phyloP scores from a whole-genome alignment of 1,139 yeast genomes.

The Protomyces macrosporus region DNA sequence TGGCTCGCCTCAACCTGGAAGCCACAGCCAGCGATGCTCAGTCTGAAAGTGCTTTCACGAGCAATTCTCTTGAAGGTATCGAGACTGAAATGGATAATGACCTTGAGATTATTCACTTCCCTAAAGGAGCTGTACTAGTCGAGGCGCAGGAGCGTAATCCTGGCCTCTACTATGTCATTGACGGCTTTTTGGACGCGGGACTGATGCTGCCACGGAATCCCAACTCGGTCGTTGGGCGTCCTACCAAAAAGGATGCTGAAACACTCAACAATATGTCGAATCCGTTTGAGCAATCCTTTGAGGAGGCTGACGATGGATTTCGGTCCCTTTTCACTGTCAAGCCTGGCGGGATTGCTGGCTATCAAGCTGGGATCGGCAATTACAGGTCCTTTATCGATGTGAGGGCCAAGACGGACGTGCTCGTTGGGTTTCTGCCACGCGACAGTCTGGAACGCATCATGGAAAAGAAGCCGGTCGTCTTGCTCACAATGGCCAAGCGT shows the following conservation, averaged over 20 bases:
- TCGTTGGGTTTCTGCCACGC: slow-evolving; percentile 69
- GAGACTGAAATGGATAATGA: slow-evolving; percentile 61
- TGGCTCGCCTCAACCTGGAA: slow-evolving; percentile 15
- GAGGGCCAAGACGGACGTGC: slow-evolving; percentile 52
- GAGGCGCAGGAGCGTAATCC: slow-evolving; percentile 61
- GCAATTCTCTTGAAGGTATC: slow-evolving; percentile 37
- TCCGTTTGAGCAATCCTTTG: slow-evolving; percentile 21
- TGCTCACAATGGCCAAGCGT: slow-evolving; percentile 69
- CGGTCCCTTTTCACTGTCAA: slow-evolving; percentile 51
- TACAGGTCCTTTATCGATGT: slow-evolving; percentile 71
- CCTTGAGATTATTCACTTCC: slow-evolving; percentile 53
- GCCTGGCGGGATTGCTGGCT: slow-evolving; percentile 85
- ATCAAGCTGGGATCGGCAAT: slow-evolving; percentile 73
- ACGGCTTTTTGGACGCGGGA: slow-evolving; percentile 63
- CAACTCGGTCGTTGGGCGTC: not conserved
- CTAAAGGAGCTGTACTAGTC: slow-evolving; percentile 54
- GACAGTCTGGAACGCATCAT: slow-evolving; percentile 57
- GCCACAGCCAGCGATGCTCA: slow-evolving; percentile 24
- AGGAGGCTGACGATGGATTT: slow-evolving; percentile 30
- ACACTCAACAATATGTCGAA: not conserved
- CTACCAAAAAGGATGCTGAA: not conserved
- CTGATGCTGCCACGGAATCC: not conserved
- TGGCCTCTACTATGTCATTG: slow-evolving; percentile 74
- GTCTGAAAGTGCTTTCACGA: slow-evolving; percentile 18
- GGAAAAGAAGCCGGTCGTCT: slow-evolving; percentile 71